A percentile compares a stretch with the other conserved stretches of the same genome.
These are phyloP conservation scores for Aphanomyces euteiches DNA, from an alignment of 352 stramenopile genomes.

Conservation along the genomic window DNA sequence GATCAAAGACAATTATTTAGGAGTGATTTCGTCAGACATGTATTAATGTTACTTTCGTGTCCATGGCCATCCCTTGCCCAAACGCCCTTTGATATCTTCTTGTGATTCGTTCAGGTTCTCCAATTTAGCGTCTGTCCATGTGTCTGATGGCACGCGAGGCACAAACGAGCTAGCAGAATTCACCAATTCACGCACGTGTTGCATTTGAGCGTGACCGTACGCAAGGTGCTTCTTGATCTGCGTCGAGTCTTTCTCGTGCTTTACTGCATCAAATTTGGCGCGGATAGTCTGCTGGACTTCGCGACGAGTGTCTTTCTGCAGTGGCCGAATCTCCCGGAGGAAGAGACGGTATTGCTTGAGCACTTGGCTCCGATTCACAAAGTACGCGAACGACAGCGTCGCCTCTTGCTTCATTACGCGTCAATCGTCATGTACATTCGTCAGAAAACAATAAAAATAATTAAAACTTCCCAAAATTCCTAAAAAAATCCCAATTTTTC, in stretches of 20 bases:
- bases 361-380: constrained; percentile 29
- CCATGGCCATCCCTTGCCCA: constrained; percentile 25
- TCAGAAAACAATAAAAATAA: too few species aligned
- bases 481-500: too few species aligned
- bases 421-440: too few species aligned
- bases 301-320: constrained; percentile 1
- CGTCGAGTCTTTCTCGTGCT: background rate
- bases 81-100: constrained; percentile 24
- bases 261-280: constrained; percentile 24
- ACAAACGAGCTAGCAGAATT: constrained; percentile 19
- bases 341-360: constrained; percentile 30
- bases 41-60: constrained; percentile 18
- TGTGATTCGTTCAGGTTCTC: constrained; percentile 16
- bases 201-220: constrained; percentile 24
- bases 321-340: constrained; percentile 23
- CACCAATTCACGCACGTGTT: constrained; percentile 28
- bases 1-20: constrained; percentile 98
- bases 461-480: too few species aligned
- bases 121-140: background rate
- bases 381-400: constrained; percentile 21
- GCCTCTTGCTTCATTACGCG: too few species aligned
- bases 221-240: constrained; percentile 17
- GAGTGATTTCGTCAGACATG: constrained; percentile 88
- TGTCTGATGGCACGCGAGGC: background rate
- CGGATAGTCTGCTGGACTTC: constrained; percentile 27